These are phyloP conservation scores for Kodamaea fukazawae DNA, from an alignment of 805 yeast genomes.

Conservation along the genomic window DNA sequence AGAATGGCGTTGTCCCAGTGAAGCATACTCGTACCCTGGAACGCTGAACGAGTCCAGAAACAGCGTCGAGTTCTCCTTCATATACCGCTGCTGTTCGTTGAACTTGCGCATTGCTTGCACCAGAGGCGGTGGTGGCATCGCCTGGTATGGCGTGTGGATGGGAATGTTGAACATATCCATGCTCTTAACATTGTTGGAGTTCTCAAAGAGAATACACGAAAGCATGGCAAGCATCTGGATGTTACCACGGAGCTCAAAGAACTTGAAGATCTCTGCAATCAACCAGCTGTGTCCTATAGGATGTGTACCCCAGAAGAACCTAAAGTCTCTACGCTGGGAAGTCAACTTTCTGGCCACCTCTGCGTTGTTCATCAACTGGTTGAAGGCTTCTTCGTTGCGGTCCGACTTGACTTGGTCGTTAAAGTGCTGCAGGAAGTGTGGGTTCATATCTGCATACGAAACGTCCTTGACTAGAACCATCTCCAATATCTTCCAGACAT, in stretches of 20 bases:
- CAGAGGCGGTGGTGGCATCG: slow-evolving; percentile 29
- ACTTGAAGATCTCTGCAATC: slow-evolving; percentile 55
- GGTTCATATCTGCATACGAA: slow-evolving; percentile 16
- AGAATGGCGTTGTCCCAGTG: slow-evolving; percentile 11
- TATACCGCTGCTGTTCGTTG: slow-evolving; percentile 9
- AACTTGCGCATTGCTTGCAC: slow-evolving; percentile 16
- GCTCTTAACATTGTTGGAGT: slow-evolving; percentile 19
- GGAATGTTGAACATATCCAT: slow-evolving; percentile 34
- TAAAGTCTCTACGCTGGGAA: slow-evolving; percentile 14
- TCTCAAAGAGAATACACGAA: slow-evolving; percentile 65
- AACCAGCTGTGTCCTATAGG: slow-evolving; percentile 73
- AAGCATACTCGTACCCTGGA: slow-evolving; percentile 1
- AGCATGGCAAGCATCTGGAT: slow-evolving; percentile 90
- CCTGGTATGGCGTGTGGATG: slow-evolving; percentile 46
- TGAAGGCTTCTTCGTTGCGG: slow-evolving; percentile 7
- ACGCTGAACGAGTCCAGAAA: neutral
- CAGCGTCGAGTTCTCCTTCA: neutral
- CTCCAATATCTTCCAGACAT: slow-evolving; percentile 69
- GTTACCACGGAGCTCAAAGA: slow-evolving; percentile 63
- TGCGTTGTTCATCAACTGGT: slow-evolving; percentile 11
- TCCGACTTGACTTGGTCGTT: slow-evolving; percentile 6
- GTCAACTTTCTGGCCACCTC: slow-evolving; percentile 10
- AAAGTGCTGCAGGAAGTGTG: slow-evolving; percentile 7
- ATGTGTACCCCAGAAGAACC: slow-evolving; percentile 75
- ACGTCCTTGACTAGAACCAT: slow-evolving; percentile 45